Percentiles rank a stretch among this genome's conserved stretches.
Evolutionary conservation across 768 basidiomycete species (phyloP).

Genomic region (Chlorophyllum brunneum): DNA sequence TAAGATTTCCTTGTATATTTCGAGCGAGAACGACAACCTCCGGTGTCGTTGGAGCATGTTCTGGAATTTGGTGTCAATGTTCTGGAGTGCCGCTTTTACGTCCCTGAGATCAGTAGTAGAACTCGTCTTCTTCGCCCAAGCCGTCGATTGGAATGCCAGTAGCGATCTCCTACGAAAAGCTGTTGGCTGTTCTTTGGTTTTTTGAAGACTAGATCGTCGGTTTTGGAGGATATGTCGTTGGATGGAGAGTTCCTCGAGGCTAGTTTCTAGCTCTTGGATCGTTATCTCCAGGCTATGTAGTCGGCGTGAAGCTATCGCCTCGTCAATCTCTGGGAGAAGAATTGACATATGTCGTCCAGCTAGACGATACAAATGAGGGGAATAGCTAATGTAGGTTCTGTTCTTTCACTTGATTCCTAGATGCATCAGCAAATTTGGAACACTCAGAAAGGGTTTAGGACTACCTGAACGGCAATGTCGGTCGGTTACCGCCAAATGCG

Average conservation of each 20-base stretch:
- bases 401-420: neutral
- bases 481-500: neutral
- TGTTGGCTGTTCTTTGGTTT: neutral
- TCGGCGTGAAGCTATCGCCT: neutral
- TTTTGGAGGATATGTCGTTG: neutral
- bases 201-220: neutral
- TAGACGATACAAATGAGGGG: too few relatives aligned
- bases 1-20: neutral
- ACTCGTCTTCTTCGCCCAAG: neutral
- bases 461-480: neutral
- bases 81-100: neutral
- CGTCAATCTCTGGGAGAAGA: slow-evolving; percentile 3
- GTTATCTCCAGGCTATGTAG: neutral
- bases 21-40: slow-evolving; percentile 1
- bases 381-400: too few relatives aligned
- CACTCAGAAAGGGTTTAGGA: neutral
- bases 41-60: neutral
- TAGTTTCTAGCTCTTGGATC: neutral
- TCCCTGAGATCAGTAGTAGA: neutral
- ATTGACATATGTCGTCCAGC: neutral
- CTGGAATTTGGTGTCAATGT: neutral
- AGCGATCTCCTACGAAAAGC: neutral
- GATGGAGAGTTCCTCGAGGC: neutral
- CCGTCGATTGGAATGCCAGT: neutral
- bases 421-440: neutral